Evolutionary conservation across 1,139 yeast species (phyloP).

Genomic region (Kurtzmaniella quercitrusa): DNA sequence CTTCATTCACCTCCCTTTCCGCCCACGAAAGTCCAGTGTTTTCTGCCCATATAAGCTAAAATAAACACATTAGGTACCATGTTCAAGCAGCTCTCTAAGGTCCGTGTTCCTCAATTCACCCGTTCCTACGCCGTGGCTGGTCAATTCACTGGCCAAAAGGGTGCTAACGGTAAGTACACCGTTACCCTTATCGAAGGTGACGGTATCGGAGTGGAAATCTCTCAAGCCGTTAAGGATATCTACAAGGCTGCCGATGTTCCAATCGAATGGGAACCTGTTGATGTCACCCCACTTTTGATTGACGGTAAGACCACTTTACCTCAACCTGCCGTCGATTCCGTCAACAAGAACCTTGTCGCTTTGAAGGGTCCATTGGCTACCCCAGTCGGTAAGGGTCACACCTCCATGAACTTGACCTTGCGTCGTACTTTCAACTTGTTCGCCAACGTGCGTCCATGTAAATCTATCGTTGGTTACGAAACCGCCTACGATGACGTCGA

Average conservation of each 20-base stretch:
- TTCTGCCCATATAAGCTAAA: neutral
- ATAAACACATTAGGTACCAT: slow-evolving; percentile 15
- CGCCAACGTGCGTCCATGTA: slow-evolving; percentile 97
- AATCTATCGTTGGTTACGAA: slow-evolving; percentile 87
- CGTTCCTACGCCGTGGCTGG: slow-evolving; percentile 45
- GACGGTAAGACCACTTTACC: slow-evolving; percentile 96
- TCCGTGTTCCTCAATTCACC: slow-evolving; percentile 37
- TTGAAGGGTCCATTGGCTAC: slow-evolving; percentile 98
- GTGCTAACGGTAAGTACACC: slow-evolving; percentile 68
- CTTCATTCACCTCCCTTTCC: slow-evolving; percentile 1
- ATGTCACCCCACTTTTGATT: slow-evolving; percentile 87
- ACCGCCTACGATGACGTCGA: slow-evolving; percentile 94
- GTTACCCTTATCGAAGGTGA: slow-evolving; percentile 98
- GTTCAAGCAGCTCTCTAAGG: slow-evolving; percentile 41
- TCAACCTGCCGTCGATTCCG: slow-evolving; percentile 85
- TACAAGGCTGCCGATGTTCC: slow-evolving; percentile 94
- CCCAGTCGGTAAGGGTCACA: slow-evolving; percentile 98
- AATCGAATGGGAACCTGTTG: slow-evolving; percentile 95
- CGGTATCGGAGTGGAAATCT: slow-evolving; percentile 96
- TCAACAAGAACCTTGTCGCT: slow-evolving; percentile 89
- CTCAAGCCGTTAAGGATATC: slow-evolving; percentile 87
- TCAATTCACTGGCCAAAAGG: slow-evolving; percentile 45
- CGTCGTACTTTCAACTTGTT: slow-evolving; percentile 95
- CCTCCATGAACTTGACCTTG: slow-evolving; percentile 92
- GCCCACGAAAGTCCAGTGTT: slow-evolving; percentile 1